Percentiles rank a stretch among this genome's conserved stretches.
phyloP scores from a whole-genome alignment of 2,329 filamentous ascomycete genomes.

The Colletotrichum karsti region DNA sequence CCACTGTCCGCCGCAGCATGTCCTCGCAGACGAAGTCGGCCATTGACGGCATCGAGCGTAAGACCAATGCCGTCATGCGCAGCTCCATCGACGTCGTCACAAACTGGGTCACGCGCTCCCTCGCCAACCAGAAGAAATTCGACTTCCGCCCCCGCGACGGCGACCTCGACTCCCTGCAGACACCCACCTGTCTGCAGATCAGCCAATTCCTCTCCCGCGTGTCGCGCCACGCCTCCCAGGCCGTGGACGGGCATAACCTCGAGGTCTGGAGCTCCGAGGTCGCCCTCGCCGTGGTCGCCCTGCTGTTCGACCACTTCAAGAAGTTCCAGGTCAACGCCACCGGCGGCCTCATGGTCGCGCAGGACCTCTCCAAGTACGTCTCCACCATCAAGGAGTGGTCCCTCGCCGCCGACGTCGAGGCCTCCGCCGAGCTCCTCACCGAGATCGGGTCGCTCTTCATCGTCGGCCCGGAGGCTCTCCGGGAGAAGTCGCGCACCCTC shows the following conservation, averaged over 20 bases:
- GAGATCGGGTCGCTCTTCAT: constrained; percentile 98
- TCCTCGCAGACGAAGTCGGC: constrained; percentile 81
- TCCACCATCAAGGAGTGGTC: constrained; percentile 87
- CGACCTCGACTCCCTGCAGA: constrained; percentile 83
- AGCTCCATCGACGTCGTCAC: constrained; percentile 72
- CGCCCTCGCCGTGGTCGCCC: constrained; percentile 77
- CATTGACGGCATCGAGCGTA: constrained; percentile 83
- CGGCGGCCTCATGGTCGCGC: constrained; percentile 92
- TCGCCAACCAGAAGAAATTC: constrained; percentile 83
- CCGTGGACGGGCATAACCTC: constrained; percentile 85
- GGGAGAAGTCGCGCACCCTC: constrained; percentile 73
- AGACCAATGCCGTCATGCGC: constrained; percentile 72
- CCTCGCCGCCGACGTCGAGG: constrained; percentile 72
- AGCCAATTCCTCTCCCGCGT: constrained; percentile 81
- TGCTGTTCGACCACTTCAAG: constrained; percentile 93
- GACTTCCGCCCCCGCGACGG: constrained; percentile 91
- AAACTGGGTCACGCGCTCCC: constrained; percentile 77
- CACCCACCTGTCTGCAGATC: constrained; percentile 83
- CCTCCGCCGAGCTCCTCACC: constrained; percentile 82
- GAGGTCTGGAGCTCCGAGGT: constrained; percentile 86
- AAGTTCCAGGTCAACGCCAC: constrained; percentile 93
- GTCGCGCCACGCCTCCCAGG: constrained; percentile 68
- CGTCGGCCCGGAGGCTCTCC: constrained; percentile 81
- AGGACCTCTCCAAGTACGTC: constrained; percentile 94
- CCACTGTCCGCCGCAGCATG: constrained; percentile 89